Evolutionary conservation across 140 eudicot genomes (phyloP).

Genomic region (Ambrosia hybrid): DNA sequence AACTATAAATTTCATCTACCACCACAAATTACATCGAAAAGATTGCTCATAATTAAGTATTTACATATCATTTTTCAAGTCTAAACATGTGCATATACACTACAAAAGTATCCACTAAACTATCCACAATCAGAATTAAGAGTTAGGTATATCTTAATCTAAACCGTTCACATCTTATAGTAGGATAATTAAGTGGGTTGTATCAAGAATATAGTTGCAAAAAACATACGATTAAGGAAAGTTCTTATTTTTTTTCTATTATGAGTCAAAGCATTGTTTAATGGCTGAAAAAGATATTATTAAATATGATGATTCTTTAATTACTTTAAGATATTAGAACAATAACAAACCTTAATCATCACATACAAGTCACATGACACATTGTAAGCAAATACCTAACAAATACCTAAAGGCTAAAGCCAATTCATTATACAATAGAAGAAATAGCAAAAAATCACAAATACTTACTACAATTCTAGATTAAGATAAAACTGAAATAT

Average conservation of each 20-base stretch:
- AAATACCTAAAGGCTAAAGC: background rate
- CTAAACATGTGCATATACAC: background rate
- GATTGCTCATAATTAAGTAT: background rate
- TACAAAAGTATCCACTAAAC: slow-evolving; percentile 3
- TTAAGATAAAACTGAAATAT: too few species aligned
- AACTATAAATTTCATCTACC: too few species aligned
- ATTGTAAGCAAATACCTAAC: background rate
- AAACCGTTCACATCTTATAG: background rate
- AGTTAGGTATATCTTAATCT: background rate
- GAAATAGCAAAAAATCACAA: background rate
- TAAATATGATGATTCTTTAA: background rate
- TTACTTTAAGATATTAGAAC: background rate
- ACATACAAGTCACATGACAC: background rate
- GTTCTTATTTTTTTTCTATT: slow-evolving; percentile 10
- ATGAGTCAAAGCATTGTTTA: background rate
- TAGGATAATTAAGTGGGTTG: background rate
- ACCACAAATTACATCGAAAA: too few species aligned
- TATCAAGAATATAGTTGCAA: background rate
- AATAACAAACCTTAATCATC: background rate
- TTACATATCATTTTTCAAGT: background rate
- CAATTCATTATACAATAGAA: background rate
- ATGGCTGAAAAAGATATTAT: background rate
- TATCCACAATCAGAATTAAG: background rate
- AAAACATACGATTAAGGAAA: background rate
- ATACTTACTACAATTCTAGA: background rate